Conservation (phyloP, 1,284 basidiomycete species). For the Moesziomyces sp. region DNA sequence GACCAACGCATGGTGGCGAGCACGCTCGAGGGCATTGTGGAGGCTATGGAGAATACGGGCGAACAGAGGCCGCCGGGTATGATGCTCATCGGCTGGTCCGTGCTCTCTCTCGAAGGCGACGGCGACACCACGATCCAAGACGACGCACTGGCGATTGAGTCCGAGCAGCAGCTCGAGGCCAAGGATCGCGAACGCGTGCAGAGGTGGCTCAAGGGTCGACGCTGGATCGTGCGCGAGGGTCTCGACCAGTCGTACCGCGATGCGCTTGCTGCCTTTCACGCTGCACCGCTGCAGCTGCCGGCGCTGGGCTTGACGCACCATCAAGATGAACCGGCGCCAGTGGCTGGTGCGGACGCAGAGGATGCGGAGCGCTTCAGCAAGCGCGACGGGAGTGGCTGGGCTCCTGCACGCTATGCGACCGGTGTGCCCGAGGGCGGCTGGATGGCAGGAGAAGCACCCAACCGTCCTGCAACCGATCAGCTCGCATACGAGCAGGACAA, state of each 20-base stretch:
- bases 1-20: conserved; percentile 88
- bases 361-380: conserved; percentile 12
- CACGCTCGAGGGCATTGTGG: conserved; percentile 79
- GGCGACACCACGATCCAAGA: conserved; percentile 72
- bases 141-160: conserved; percentile 49
- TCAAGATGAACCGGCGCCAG: not conserved
- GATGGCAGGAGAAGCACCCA: conserved; percentile 39
- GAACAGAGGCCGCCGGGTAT: conserved; percentile 94
- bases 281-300: conserved; percentile 15
- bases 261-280: conserved; percentile 21
- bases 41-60: conserved; percentile 78
- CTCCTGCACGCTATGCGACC: conserved; percentile 49
- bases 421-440: conserved; percentile 41
- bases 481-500: conserved; percentile 37
- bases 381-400: conserved; percentile 53
- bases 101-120: conserved; percentile 71
- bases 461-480: conserved; percentile 27
- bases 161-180: conserved; percentile 14
- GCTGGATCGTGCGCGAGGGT: conserved; percentile 54
- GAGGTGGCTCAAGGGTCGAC: conserved; percentile 42
- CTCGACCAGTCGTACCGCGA: conserved; percentile 47
- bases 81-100: conserved; percentile 92
- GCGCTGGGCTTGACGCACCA: conserved; percentile 15
- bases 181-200: conserved; percentile 43
- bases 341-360: not conserved